Evolutionary conservation across 441 rosid genomes (phyloP).

Genomic region (Adansonia grandidieri): DNA sequence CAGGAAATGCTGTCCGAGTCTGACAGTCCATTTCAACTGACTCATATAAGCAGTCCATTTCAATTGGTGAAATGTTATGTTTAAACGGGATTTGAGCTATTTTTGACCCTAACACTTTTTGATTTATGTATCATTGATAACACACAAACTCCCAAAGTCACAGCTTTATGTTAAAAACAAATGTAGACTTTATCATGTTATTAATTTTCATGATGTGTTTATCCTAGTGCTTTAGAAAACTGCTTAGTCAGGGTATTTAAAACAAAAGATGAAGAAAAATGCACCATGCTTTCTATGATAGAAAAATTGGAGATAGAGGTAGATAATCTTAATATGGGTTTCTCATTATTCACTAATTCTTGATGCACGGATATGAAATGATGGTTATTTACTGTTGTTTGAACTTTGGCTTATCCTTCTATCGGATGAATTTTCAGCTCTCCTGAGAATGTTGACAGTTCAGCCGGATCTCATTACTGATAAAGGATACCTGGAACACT

Average conservation of each 20-base stretch:
- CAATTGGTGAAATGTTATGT: background rate
- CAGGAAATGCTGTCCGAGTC: background rate
- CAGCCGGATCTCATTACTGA: constrained; percentile 71
- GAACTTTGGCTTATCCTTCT: constrained; percentile 13
- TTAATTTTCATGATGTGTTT: background rate
- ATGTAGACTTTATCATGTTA: background rate
- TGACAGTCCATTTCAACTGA: background rate
- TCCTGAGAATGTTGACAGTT: constrained; percentile 80
- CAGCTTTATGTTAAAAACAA: background rate
- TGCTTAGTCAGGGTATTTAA: background rate
- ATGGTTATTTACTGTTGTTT: background rate
- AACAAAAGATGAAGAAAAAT: background rate
- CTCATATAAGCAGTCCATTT: background rate
- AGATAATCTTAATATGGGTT: background rate
- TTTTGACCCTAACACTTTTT: background rate
- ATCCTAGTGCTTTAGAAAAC: background rate
- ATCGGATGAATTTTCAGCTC: constrained; percentile 49
- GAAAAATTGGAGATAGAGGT: background rate
- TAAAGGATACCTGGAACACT: constrained; percentile 62
- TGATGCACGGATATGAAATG: background rate
- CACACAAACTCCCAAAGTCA: background rate
- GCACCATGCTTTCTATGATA: background rate
- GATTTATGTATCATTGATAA: background rate
- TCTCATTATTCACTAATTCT: background rate
- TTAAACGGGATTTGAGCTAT: background rate